Evolutionary conservation across 1,139 yeast species (phyloP), one percentile per base, ranked within the genome.

Genomic region (Protomyces macrosporus): DNA sequence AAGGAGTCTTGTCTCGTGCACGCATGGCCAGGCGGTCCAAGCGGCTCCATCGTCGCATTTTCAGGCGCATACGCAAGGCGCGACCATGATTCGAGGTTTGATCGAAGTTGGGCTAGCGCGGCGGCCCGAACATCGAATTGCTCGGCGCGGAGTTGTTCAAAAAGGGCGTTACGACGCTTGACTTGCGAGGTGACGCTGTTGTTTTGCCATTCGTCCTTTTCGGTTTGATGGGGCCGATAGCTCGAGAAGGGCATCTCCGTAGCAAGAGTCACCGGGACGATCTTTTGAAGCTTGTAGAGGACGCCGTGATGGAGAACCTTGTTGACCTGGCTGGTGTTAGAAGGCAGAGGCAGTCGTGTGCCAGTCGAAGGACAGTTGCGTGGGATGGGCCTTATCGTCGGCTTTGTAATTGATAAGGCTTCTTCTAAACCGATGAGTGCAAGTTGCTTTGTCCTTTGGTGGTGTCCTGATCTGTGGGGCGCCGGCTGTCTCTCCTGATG

Each of bases 11-110:
- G 48, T 23, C 48, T 32, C 9, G 6, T 1, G 10, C 42, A 14
- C 14, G 14, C 42, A 39, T 12, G 42, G 48, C 48, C 33, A 42
- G n/a, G 4, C 30, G 9, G 23, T 9, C 48, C 48, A 36, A 36
- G 39, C 9, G 39, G 39, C 23, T 37, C 40, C 30, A n/a, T n/a
- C 14, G 37, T 34, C 7, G 32, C 55, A 9, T 14, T n/a, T 10
- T 36, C 39, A 1, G 42, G 40, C 9, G 54, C 52, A 40, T 58
- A 58, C 6, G 62, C 62, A 34, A 58, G 39, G 10, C 48, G 32
- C 7, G 62, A 33, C 62, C 62, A 58, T 30, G 62, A 32, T 16
- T 37, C 36, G 42, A 58, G 52, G 32, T 58, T 58, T 32, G 55
- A 12, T 12, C 48, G 32, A 4, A 58, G 42, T 34, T 42, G 55